phyloP scores from a whole-genome alignment of 2,329 filamentous ascomycete genomes.

The Aspergillus sergii region DNA sequence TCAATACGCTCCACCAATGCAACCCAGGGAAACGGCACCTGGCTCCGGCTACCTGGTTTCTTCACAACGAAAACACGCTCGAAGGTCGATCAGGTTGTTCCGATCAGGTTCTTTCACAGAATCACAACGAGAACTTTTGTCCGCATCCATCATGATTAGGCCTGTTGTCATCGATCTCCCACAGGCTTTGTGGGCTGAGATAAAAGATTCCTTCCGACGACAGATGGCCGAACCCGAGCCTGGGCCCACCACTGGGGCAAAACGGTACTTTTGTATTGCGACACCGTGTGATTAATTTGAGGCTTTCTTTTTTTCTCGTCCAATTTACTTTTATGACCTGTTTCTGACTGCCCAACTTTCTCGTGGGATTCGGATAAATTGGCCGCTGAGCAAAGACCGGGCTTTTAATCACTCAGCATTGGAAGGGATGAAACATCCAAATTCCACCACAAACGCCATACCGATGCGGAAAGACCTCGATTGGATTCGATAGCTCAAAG shows the following conservation, averaged over 20 bases:
- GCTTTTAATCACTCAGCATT: background rate
- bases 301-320: background rate
- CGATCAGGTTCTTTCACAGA: background rate
- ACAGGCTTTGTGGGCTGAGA: background rate
- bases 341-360: background rate
- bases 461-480: background rate
- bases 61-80: background rate
- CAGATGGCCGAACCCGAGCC: background rate
- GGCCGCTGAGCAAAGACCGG: background rate
- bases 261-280: background rate
- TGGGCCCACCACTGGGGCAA: background rate
- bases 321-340: background rate
- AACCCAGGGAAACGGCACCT: background rate
- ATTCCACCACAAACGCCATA: background rate
- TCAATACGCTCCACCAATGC: background rate
- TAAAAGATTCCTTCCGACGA: background rate
- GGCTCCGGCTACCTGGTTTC: background rate
- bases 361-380: background rate
- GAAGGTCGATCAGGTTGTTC: background rate
- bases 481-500: slow-evolving; percentile 3
- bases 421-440: slow-evolving; percentile 9
- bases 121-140: background rate
- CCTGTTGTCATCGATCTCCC: background rate
- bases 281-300: background rate
- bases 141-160: background rate